Conservation (phyloP, 2,329 filamentous ascomycete genomes). For the Lasiodiplodia theobromae region DNA sequence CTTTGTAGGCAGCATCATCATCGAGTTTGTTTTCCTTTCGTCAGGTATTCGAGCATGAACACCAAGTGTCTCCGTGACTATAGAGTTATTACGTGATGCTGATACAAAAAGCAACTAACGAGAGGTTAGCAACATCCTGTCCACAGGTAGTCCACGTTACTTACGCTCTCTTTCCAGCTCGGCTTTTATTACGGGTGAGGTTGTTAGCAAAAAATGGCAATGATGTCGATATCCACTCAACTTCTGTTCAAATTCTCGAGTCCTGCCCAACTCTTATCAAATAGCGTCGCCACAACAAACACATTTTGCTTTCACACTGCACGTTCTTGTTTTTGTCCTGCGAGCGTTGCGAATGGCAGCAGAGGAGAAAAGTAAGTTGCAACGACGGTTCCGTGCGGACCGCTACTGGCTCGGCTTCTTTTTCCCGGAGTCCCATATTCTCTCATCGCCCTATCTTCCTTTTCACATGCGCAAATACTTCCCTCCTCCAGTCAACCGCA, state of each 20-base stretch:
- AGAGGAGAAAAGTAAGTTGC: neutral
- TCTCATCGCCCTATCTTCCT: neutral
- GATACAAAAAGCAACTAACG: too few relatives aligned
- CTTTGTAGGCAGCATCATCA: neutral
- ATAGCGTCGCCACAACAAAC: too few relatives aligned
- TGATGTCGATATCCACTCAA: too few relatives aligned
- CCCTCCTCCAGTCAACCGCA: neutral
- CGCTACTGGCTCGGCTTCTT: neutral
- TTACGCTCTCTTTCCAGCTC: too few relatives aligned
- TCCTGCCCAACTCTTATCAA: too few relatives aligned
- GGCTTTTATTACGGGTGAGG: too few relatives aligned
- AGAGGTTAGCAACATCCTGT: too few relatives aligned
- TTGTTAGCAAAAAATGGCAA: too few relatives aligned
- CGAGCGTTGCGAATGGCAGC: neutral
- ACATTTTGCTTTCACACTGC: too few relatives aligned
- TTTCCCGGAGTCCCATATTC: neutral
- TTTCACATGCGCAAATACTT: neutral
- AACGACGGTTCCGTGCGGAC: neutral
- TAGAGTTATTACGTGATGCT: neutral
- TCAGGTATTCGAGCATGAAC: neutral
- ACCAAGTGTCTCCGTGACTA: neutral
- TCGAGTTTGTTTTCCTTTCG: neutral
- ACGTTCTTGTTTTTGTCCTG: neutral
- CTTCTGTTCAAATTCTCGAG: too few relatives aligned
- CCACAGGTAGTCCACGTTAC: too few relatives aligned